Evolutionary conservation across 352 stramenopile species (phyloP).

Genomic region (Phytophthora sansomeana): DNA sequence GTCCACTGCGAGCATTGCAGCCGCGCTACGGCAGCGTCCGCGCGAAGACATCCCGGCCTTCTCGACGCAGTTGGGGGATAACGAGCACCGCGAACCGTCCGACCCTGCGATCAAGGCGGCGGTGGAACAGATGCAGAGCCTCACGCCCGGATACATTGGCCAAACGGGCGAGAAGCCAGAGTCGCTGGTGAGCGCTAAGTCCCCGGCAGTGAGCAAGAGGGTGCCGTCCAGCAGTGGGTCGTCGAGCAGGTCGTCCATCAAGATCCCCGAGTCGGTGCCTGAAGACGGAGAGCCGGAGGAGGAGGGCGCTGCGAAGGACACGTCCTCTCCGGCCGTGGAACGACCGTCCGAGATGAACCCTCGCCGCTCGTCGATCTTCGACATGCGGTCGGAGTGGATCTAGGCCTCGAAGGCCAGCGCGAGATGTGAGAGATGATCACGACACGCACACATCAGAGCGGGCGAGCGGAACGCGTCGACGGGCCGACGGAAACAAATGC

Average conservation of each 20-base stretch:
- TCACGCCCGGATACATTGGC: slow-evolving; percentile 36
- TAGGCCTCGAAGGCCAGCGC: too few species aligned
- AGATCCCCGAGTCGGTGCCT: slow-evolving; percentile 30
- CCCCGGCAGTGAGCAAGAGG: slow-evolving; percentile 19
- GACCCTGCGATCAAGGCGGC: slow-evolving; percentile 29
- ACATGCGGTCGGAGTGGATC: slow-evolving; percentile 55
- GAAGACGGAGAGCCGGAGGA: slow-evolving; percentile 36
- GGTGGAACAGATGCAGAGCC: slow-evolving; percentile 44
- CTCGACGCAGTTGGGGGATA: slow-evolving; percentile 33
- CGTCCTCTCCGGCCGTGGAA: slow-evolving; percentile 12
- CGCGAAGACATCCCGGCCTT: slow-evolving; percentile 44
- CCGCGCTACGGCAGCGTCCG: slow-evolving; percentile 40
- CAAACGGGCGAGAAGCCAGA: slow-evolving; percentile 37
- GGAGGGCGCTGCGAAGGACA: slow-evolving; percentile 29
- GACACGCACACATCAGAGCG: too few species aligned
- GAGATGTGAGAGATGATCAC: too few species aligned
- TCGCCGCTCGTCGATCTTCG: slow-evolving; percentile 51
- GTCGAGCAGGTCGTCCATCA: slow-evolving; percentile 37
- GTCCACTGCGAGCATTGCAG: slow-evolving; percentile 49
- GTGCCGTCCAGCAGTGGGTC: slow-evolving; percentile 24
- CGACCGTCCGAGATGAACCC: slow-evolving; percentile 35
- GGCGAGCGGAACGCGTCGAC: too few species aligned
- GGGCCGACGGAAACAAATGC: too few species aligned
- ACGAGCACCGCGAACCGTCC: slow-evolving; percentile 32
- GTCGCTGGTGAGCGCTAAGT: slow-evolving; percentile 32